Evolutionary conservation across 2,329 filamentous ascomycete genomes (phyloP).

Genomic region (Myriangium duriaei): DNA sequence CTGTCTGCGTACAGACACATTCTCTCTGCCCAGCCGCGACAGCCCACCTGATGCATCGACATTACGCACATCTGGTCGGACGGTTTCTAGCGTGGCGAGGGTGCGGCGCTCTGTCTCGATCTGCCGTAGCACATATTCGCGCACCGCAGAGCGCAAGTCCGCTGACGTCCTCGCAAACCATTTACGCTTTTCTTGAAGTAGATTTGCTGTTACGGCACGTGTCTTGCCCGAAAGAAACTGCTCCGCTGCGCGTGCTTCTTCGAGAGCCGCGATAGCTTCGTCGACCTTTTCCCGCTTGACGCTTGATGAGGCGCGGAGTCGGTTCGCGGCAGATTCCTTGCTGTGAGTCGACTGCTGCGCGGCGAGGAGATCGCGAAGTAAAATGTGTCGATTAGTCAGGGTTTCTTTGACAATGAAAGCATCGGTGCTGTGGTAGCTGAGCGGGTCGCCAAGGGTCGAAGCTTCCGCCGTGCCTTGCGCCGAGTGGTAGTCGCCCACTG

Average conservation of each 20-base stretch:
- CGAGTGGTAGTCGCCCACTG: conserved; percentile 87
- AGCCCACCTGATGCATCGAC: conserved; percentile 88
- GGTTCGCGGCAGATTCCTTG: conserved; percentile 74
- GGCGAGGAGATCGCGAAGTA: conserved; percentile 84
- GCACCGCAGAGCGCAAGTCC: conserved; percentile 72
- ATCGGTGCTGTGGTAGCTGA: conserved; percentile 90
- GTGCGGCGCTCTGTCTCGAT: conserved; percentile 92
- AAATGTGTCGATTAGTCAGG: conserved; percentile 90
- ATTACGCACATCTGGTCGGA: conserved; percentile 81
- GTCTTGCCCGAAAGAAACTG: conserved; percentile 74
- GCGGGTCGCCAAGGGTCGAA: conserved; percentile 82
- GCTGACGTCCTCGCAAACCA: conserved; percentile 81
- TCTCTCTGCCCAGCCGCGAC: conserved; percentile 76
- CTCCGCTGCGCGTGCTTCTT: conserved; percentile 77
- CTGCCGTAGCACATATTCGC: conserved; percentile 86
- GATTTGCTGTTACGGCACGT: conserved; percentile 74
- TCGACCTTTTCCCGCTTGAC: conserved; percentile 93
- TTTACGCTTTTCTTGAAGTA: conserved; percentile 74
- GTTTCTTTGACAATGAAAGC: conserved; percentile 98
- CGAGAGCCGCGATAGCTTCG: conserved; percentile 82
- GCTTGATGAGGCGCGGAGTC: conserved; percentile 73
- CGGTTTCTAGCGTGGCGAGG: conserved; percentile 81
- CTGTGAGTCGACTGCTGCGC: conserved; percentile 75
- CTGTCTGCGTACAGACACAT: conserved; percentile 63
- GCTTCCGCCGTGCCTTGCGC: conserved; percentile 95